These are phyloP conservation scores for Sporisorium graminicola DNA, from an alignment of 1,284 basidiomycete genomes.

Conservation along the genomic window DNA sequence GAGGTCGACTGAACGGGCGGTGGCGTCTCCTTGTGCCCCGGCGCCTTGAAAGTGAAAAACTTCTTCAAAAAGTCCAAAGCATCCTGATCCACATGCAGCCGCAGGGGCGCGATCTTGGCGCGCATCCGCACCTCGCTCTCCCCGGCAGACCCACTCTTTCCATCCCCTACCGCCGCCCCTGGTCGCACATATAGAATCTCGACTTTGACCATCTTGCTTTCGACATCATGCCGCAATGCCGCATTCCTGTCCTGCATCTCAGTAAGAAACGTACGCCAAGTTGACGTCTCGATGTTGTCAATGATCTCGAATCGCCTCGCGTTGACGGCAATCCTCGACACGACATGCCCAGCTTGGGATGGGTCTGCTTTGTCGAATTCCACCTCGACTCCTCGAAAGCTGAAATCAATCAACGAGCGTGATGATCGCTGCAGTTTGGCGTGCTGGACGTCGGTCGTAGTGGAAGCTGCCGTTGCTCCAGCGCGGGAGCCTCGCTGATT, in stretches of 20 bases:
- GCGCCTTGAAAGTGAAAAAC: constrained; percentile 86
- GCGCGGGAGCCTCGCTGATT: background rate
- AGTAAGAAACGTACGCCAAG: constrained; percentile 96
- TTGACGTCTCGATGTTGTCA: constrained; percentile 97
- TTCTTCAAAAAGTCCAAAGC: constrained; percentile 97
- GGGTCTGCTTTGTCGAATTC: constrained; percentile 58
- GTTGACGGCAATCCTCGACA: constrained; percentile 50
- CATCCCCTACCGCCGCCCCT: constrained; percentile 3
- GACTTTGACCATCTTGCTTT: constrained; percentile 90
- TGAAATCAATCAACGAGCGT: constrained; percentile 85
- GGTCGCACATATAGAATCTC: constrained; percentile 74
- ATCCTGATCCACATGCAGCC: constrained; percentile 96
- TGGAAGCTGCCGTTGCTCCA: background rate
- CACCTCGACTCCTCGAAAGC: constrained; percentile 77
- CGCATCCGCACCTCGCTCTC: constrained; percentile 80
- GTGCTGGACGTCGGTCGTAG: background rate
- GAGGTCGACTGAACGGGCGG: background rate
- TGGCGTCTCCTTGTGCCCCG: constrained; percentile 61
- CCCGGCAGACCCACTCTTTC: no score
- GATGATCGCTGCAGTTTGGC: constrained; percentile 81
- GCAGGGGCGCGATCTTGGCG: constrained; percentile 75
- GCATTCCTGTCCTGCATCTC: constrained; percentile 45
- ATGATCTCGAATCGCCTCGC: constrained; percentile 82
- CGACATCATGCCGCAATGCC: constrained; percentile 80
- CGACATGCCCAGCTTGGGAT: constrained; percentile 30